These are phyloP conservation scores for Protoeuglena noctilucae DNA, from an alignment of 139 green algal genomes.

Conservation along the genomic window DNA sequence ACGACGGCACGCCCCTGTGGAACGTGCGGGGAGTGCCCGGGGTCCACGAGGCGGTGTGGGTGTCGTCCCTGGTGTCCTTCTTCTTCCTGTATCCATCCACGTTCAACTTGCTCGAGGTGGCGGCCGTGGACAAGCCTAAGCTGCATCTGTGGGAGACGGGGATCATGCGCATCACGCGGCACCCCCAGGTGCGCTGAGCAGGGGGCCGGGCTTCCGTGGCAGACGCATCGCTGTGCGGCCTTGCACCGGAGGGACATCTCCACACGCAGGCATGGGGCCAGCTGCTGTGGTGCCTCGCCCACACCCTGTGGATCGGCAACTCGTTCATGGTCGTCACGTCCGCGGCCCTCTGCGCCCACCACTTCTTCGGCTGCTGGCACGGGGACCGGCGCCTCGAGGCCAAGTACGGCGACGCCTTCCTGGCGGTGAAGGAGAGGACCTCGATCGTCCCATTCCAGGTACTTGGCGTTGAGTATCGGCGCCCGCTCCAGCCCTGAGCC, in stretches of 20 bases:
- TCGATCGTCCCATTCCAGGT: constrained; percentile 76
- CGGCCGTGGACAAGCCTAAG: constrained; percentile 36
- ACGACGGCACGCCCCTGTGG: constrained; percentile 65
- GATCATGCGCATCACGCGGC: constrained; percentile 79
- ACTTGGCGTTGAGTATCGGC: too few relatives aligned
- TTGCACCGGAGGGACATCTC: constrained; percentile 13
- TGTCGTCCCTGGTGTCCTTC: constrained; percentile 87
- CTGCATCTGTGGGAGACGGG: constrained; percentile 96
- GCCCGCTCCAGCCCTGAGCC: too few relatives aligned
- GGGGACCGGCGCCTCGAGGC: constrained; percentile 64
- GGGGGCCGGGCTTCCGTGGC: too few relatives aligned
- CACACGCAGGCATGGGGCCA: constrained; percentile 42
- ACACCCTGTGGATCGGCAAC: constrained; percentile 82
- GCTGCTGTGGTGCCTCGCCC: constrained; percentile 61
- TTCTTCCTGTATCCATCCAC: constrained; percentile 99
- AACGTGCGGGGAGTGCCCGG: constrained; percentile 53
- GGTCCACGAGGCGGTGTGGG: constrained; percentile 72
- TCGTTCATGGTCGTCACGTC: constrained; percentile 76
- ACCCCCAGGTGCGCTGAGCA: constrained; percentile 65
- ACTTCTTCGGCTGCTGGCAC: constrained; percentile 88
- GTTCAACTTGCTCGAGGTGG: constrained; percentile 92
- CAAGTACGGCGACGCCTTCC: constrained; percentile 79
- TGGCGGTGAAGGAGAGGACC: constrained; percentile 65
- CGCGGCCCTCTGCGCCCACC: constrained; percentile 72
- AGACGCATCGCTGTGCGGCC: too few relatives aligned